These are phyloP conservation scores for Dryas octopetala DNA, from an alignment of 306 rosid genomes.

Conservation along the genomic window DNA sequence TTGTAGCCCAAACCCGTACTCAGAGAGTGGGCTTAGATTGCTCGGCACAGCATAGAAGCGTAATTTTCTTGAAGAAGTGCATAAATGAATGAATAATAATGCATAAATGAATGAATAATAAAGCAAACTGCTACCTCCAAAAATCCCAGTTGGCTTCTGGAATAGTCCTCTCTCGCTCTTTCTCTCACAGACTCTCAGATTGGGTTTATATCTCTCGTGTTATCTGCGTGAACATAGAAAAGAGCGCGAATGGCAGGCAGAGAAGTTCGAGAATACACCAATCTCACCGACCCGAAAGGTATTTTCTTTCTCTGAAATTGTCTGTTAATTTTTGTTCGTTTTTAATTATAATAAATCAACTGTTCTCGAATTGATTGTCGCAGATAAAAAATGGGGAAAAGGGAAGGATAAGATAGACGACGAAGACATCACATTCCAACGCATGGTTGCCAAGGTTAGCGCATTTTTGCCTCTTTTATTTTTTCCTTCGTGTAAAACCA, in stretches of 20 bases:
- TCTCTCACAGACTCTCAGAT: no score
- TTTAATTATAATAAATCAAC: neutral
- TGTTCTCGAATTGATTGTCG: neutral
- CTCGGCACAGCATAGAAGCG: no score
- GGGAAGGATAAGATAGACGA: constrained; percentile 96
- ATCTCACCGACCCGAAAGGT: constrained; percentile 98
- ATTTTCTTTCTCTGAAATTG: neutral
- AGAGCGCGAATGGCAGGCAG: constrained; percentile 75
- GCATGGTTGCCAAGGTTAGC: constrained; percentile 99
- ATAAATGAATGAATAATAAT: no score
- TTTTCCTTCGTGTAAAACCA: neutral
- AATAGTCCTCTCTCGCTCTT: no score
- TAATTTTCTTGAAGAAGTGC: no score
- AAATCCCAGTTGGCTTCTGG: no score
- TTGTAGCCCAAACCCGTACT: no score
- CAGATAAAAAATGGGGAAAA: constrained; percentile 93
- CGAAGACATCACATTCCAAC: constrained; percentile 93
- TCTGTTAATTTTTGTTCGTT: neutral
- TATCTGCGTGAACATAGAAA: no score
- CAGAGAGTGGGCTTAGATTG: no score
- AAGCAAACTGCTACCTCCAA: no score
- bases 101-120: no score
- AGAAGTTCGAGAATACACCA: constrained; percentile 98
- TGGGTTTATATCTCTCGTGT: no score
- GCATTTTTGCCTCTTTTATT: constrained; percentile 48